Conservation (phyloP, 2,329 filamentous ascomycete species). For the Thielaviopsis musarum region DNA sequence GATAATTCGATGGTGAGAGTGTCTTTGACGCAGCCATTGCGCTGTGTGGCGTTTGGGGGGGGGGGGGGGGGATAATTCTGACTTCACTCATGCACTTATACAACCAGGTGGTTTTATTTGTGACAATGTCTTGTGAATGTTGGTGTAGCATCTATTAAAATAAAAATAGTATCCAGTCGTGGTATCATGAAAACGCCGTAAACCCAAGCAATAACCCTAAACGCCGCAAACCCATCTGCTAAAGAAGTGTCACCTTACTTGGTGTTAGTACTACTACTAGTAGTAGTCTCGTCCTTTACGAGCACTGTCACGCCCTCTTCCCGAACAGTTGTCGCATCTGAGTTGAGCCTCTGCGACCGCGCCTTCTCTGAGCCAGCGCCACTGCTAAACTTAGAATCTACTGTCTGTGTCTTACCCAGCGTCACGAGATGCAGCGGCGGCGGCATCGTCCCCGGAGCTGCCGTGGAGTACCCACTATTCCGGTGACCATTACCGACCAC, state of each 20-base stretch:
- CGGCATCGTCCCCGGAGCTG: background rate
- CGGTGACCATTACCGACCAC: background rate
- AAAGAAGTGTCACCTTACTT: background rate
- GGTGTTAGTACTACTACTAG: background rate
- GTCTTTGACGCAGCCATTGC: background rate
- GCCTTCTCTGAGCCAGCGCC: background rate
- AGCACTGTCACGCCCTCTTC: background rate
- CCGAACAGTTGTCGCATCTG: background rate
- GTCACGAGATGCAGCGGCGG: background rate
- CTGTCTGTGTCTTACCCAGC: background rate
- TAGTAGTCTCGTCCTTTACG: background rate
- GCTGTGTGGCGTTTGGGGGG: background rate
- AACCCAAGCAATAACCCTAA: slow-evolving; percentile 1
- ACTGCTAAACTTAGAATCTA: slow-evolving; percentile 2
- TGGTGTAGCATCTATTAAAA: background rate
- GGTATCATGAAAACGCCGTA: slow-evolving; percentile 8
- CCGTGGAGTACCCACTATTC: background rate
- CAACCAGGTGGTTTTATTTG: background rate
- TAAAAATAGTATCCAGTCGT: slow-evolving; percentile 1
- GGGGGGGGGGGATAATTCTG: background rate
- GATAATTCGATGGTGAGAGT: background rate
- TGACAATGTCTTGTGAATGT: background rate
- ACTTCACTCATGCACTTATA: background rate
- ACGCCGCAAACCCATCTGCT: background rate
- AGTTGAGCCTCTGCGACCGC: background rate